Base-by-base conservation (phyloP, 805 yeast species). In the Saturnispora sekii region DNA sequence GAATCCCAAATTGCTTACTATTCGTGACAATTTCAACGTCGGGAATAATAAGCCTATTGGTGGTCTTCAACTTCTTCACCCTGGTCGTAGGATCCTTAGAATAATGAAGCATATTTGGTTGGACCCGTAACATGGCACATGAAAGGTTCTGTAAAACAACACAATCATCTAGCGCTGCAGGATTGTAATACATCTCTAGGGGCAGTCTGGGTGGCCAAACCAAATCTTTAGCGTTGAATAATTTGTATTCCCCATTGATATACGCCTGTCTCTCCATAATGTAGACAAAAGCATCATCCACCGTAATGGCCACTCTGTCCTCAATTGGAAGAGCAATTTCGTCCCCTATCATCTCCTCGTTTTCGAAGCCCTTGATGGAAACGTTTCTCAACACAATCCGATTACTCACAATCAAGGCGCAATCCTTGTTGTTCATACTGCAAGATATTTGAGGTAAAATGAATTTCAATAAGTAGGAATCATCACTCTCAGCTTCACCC, bases 361-460 rank as follows among this genome's bases (percentile, higher is more conserved):
- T 54, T 12, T 33, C 42, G 16, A 31, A 37, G 12, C 70, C 71
- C 37, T 68, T 67, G 3, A 74, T 63, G 1, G 64, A 53, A 17
- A 79, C 61, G 7, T 75, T 66, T 42, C 81, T 73, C 47, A 74
- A 56, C 47, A 79, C 83, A 44, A 81, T 67, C 52, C 79, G 84
- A 50, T 73, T 72, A 0, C 84, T 73, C 3, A 79, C 66, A 3
- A 79, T 52, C 31, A 79, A 56, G 6, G 75, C 68, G 46, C 79
- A 74, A 1, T 75, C 64, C 11, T 70, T 62, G 1, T 66, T 68
- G 40, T 70, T 74, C 15, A 62, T 60, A 11, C 69, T 70, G 16
- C 61, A 43, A 55, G 88, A 93, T 35, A 90, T 73, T 59, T 90
- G 97, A 0, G 97, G 97, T 14, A 86, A 75, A 11, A 86, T 69